Evolutionary conservation across 2,329 filamentous ascomycete genomes (phyloP).

Genomic region (Phialemonium atrogriseum): DNA sequence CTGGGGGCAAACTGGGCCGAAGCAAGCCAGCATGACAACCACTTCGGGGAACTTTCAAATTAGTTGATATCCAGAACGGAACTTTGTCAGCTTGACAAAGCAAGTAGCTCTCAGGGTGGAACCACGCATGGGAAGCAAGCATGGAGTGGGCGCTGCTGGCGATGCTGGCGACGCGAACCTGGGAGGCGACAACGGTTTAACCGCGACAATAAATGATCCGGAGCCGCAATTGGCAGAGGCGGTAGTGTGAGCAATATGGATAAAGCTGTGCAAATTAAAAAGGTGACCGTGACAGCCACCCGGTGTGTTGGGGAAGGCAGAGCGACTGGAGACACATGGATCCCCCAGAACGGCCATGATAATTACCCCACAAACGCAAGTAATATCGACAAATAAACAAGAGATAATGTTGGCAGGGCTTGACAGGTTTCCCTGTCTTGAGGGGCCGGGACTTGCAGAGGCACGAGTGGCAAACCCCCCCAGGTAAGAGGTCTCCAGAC

Average conservation of each 20-base stretch:
- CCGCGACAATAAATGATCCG: slow-evolving; percentile 5
- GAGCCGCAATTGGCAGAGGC: slow-evolving; percentile 8
- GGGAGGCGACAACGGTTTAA: slow-evolving; percentile 3
- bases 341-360: no score
- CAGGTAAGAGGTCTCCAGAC: no score
- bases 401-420: no score
- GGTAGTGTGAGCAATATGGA: slow-evolving; percentile 17
- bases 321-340: no score
- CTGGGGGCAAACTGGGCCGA: background rate
- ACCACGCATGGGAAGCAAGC: slow-evolving; percentile 5
- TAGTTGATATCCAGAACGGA: slow-evolving; percentile 12
- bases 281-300: slow-evolving; percentile 8
- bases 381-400: slow-evolving; percentile 14
- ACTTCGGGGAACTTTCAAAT: slow-evolving; percentile 11
- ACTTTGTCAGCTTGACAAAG: slow-evolving; percentile 21
- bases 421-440: no score
- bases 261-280: slow-evolving; percentile 14
- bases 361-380: slow-evolving; percentile 19
- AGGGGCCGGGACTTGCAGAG: no score
- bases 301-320: no score
- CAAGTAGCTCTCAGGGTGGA: slow-evolving; percentile 7
- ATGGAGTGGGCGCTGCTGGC: no score
- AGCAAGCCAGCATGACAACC: slow-evolving; percentile 7
- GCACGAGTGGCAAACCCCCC: no score
- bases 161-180: slow-evolving; percentile 7